Conservation (phyloP, 768 basidiomycete genomes). For the Artomyces pyxidatus region DNA sequence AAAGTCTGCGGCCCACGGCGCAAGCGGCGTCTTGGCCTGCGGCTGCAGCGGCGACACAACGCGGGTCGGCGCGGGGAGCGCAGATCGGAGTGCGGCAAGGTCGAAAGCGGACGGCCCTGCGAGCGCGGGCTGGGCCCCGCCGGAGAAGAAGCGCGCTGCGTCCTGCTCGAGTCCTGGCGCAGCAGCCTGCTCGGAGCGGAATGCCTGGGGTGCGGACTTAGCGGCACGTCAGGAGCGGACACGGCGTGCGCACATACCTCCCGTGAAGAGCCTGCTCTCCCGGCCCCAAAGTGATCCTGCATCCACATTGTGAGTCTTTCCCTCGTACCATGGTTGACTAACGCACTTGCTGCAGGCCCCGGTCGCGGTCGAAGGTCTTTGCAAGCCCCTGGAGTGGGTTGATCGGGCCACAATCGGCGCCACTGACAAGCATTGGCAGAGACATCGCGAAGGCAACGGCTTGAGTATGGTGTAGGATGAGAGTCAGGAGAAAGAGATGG, state of each 20-base stretch:
- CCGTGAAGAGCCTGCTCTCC: constrained; percentile 52
- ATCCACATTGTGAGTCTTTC: constrained; percentile 1
- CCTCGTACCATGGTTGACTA: too few species aligned
- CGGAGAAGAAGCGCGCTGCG: constrained; percentile 61
- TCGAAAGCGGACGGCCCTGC: constrained; percentile 44
- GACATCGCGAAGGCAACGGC: constrained; percentile 41
- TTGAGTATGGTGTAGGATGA: background rate
- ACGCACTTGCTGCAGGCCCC: constrained; percentile 69
- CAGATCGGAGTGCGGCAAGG: constrained; percentile 42
- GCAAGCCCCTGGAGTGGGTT: constrained; percentile 77
- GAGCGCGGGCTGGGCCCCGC: constrained; percentile 26
- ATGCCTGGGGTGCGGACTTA: constrained; percentile 2
- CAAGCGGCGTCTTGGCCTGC: constrained; percentile 20
- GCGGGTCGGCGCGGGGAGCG: constrained; percentile 32
- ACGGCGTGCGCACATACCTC: constrained; percentile 36
- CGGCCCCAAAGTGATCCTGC: constrained; percentile 64
- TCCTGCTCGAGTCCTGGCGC: constrained; percentile 47
- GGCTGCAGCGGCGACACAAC: constrained; percentile 15
- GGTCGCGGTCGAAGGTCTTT: constrained; percentile 72
- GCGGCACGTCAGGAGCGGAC: background rate
- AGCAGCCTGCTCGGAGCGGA: constrained; percentile 17
- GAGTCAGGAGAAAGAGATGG: background rate
- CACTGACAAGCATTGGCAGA: constrained; percentile 68
- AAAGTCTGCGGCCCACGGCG: constrained; percentile 63
- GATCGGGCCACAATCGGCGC: constrained; percentile 77